phyloP scores from a whole-genome alignment of 2,329 filamentous ascomycete genomes.

The Paraphoma sp. region DNA sequence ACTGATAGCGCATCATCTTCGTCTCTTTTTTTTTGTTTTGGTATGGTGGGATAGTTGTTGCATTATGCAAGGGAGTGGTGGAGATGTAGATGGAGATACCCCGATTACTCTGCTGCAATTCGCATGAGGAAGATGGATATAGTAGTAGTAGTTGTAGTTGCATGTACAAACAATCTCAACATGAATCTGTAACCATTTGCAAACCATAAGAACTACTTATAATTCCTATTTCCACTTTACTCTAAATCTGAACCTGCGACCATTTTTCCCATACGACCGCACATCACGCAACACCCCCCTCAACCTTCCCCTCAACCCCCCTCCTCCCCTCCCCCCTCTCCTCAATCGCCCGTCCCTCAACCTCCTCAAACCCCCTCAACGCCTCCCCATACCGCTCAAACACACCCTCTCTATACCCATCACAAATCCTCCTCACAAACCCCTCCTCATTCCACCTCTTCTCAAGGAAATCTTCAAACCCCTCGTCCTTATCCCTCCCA shows the following conservation, averaged over 20 bases:
- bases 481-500: constrained; percentile 70
- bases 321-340: constrained; percentile 29
- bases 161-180: no score
- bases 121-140: no score
- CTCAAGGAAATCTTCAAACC: constrained; percentile 87
- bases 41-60: no score
- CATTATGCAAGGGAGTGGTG: no score
- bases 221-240: background rate
- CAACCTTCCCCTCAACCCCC: background rate
- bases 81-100: constrained; percentile 2
- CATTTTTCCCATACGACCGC: background rate
- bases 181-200: no score
- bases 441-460: constrained; percentile 83
- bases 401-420: constrained; percentile 76
- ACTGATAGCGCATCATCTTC: constrained; percentile 14
- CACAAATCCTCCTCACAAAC: constrained; percentile 81
- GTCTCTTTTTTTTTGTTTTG: background rate
- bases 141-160: no score
- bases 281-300: background rate
- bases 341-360: constrained; percentile 72
- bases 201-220: background rate
- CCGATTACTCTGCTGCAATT: background rate
- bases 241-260: no score
- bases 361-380: constrained; percentile 75
- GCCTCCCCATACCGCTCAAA: constrained; percentile 82